Base-by-base conservation (phyloP, 768 basidiomycete genomes). In the Hygrocybe punicea region DNA sequence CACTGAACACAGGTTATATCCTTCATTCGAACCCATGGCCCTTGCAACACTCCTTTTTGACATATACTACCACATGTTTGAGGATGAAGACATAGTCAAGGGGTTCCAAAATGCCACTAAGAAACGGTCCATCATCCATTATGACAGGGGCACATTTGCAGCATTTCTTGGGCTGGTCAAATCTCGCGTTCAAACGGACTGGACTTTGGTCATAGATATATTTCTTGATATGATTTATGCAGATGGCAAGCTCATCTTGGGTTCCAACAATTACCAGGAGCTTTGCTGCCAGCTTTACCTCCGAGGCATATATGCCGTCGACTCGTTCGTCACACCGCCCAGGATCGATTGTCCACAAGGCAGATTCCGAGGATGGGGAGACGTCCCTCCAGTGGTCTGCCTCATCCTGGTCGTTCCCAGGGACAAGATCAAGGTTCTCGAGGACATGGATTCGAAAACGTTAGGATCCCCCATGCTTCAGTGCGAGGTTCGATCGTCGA, bases 41-140 rank as follows among this genome's bases (percentile, higher is more conserved):
- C 64, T 80, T 4, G 75, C 69, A 2, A 68, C 63, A 1, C 63
- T 76, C 5, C 66, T 80, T 1, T 76, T 70, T 57, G 69, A 71
- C 33, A 62, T 79, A 2, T 80, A 79, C 57, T 68, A 69, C 19
- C 48, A 62, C 14, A 55, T 79, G 35, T 80, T 77, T 55, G 66
- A 66, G 29, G 58, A 71, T 21, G 76, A 80, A 51, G 67, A 73
- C 44, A 13, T 65, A 14, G 39, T 33, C 24, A 46, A 53, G 7
- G 44, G 51, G 42, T 9, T 49, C 13, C 55, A 47, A 23, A 60
- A 57, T 34, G 51, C 60, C 17, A 50, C 44, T 17, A 40, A 55
- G 45, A 42, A 48, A 19, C 51, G 49, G 11, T 29, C 62, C 4
- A 45, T 33, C 6, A n/a, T 71, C 19, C 73, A 73, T 63, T 74